Evolutionary conservation across 2,329 filamentous ascomycete genomes (phyloP), one percentile per base, ranked within the genome.

Genomic region (Arthrobotrys sinensis): DNA sequence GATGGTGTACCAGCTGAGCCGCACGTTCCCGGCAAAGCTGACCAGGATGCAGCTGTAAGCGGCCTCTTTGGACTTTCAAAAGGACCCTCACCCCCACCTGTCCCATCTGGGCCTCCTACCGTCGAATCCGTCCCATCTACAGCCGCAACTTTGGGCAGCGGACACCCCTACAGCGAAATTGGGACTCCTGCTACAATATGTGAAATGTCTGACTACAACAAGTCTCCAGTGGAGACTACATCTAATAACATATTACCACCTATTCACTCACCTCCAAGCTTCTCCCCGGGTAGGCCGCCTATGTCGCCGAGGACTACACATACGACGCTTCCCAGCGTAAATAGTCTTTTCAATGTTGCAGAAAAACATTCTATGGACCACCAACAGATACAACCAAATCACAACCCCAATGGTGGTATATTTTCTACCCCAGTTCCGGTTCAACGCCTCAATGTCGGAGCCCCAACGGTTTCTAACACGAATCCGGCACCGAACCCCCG

Each of bases 51-150:
- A 8, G 62, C 62, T 40, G 75, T 65, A 32, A 63, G 32, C 46
- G 48, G 67, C 68, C 62, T 43, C 45, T 72, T 68, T 40, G 63
- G 53, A 12, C 75, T 68, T 57, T 78, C 75, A 66, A 78, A 78
- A 66, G 53, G 40, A 14, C 63, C 12, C 43, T 78, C 75, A 12
- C 75, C 67, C 62, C 75, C 67, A 32, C 67, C 75, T 24, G 36
- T 65, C 14, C 60, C 67, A 38, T 70, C 72, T 36, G 73, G 73
- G 16, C 72, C 72, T 60, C 66, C 73, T 14, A 78, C 73, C 21
- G 57, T 78, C 24, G 73, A 78, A 46, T 71, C 73, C 19, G 19
- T 71, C 28, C 62, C 67, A 19, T 72, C 67, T n/a, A 78, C 75
- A 12, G 36, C 65, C 14, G 34, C 67, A 43, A 72, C 67, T 3